Conservation (phyloP, 495 filamentous ascomycete species). For the Penicillium bovifimosum region DNA sequence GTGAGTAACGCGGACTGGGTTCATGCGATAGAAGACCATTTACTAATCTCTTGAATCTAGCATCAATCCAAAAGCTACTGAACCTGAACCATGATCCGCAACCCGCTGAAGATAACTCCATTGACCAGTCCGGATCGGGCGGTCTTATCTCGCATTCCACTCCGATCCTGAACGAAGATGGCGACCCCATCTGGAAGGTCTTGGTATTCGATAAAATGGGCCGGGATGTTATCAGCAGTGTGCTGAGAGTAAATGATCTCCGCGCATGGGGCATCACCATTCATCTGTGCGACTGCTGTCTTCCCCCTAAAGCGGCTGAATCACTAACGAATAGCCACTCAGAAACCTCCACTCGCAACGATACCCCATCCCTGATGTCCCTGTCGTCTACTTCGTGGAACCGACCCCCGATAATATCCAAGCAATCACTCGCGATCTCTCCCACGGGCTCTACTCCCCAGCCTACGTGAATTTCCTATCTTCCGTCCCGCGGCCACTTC, state of each 20-base stretch:
- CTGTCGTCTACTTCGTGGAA: conserved; percentile 92
- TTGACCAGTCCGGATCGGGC: conserved; percentile 49
- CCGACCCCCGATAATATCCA: conserved; percentile 76
- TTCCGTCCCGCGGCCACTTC: conserved; percentile 83
- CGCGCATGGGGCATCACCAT: conserved; percentile 92
- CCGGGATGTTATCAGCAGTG: conserved; percentile 83
- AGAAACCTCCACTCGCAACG: conserved; percentile 77
- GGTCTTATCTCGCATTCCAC: conserved; percentile 61
- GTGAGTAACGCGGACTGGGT: conserved; percentile 55
- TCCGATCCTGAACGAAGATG: conserved; percentile 80
- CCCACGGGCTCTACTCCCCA: conserved; percentile 81
- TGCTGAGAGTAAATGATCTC: conserved; percentile 87
- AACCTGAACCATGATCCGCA: conserved; percentile 78
- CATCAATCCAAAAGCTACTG: conserved; percentile 90
- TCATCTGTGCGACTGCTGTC: conserved; percentile 61
- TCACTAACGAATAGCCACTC: conserved; percentile 10
- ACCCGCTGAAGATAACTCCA: conserved; percentile 48
- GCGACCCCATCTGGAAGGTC: conserved; percentile 75
- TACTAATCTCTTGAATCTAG: conserved; percentile 44
- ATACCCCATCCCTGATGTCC: conserved; percentile 93
- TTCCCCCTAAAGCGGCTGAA: not conserved
- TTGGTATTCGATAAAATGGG: conserved; percentile 65
- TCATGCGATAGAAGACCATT: conserved; percentile 14
- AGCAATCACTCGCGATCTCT: conserved; percentile 79
- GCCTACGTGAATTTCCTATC: conserved; percentile 97